phyloP scores from a whole-genome alignment of 2,329 filamentous ascomycete species.

The Colletotrichum tabaci region DNA sequence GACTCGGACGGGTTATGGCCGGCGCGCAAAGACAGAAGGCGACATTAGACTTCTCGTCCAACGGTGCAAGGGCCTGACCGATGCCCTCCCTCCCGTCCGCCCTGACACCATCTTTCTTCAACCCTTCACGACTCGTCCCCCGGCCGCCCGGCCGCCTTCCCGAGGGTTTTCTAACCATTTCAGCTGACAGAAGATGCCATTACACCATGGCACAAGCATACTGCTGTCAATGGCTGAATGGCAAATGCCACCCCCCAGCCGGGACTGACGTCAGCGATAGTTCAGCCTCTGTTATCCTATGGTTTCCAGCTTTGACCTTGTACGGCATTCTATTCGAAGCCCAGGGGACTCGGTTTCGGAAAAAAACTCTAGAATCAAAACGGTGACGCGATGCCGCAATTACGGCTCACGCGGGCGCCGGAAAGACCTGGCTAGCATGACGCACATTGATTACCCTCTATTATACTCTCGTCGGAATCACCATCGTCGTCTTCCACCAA shows the following conservation, averaged over 20 bases:
- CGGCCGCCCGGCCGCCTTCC: constrained; percentile 12
- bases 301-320: constrained; percentile 39
- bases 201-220: constrained; percentile 14
- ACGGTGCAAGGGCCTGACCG: constrained; percentile 23
- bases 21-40: constrained; percentile 24
- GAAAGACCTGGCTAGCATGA: constrained; percentile 20
- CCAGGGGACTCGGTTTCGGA: constrained; percentile 27
- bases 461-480: constrained; percentile 18
- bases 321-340: constrained; percentile 27
- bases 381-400: constrained; percentile 33
- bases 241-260: not conserved
- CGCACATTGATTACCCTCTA: constrained; percentile 20
- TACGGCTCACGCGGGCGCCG: constrained; percentile 11
- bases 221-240: constrained; percentile 26
- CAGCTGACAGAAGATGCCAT: constrained; percentile 41
- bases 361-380: constrained; percentile 30
- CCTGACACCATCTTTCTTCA: constrained; percentile 19
- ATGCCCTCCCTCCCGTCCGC: constrained; percentile 10
- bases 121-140: constrained; percentile 1
- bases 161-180: constrained; percentile 34
- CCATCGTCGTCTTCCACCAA: constrained; percentile 6
- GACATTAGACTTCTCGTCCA: constrained; percentile 1
- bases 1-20: constrained; percentile 38
- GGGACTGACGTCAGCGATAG: constrained; percentile 38
- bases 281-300: constrained; percentile 3